Evolutionary conservation across 495 filamentous ascomycete genomes (phyloP).

Genomic region (Clavariopsis aquatica): DNA sequence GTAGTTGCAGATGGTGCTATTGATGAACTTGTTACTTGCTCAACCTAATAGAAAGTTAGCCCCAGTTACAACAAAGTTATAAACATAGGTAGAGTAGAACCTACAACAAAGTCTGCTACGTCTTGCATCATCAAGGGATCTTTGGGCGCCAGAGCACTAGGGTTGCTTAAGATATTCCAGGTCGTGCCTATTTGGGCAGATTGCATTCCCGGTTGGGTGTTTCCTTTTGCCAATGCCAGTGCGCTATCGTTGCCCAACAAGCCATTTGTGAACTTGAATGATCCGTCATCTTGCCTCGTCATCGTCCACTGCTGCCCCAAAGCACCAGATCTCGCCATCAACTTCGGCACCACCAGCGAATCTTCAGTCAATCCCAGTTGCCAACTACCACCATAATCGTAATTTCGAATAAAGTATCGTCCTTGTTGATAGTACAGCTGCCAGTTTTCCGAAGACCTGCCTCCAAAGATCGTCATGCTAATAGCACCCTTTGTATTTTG

Average conservation of each 20-base stretch:
- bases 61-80: too few relatives aligned
- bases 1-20: too few relatives aligned
- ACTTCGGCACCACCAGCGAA: background rate
- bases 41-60: too few relatives aligned
- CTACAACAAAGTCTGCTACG: conserved; percentile 1
- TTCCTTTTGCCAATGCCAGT: background rate
- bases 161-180: conserved; percentile 8
- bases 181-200: background rate
- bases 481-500: background rate
- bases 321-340: background rate
- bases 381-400: conserved; percentile 13
- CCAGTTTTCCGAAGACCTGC: conserved; percentile 17
- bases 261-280: conserved; percentile 19
- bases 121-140: background rate
- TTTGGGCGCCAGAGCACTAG: background rate
- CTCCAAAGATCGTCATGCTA: conserved; percentile 7
- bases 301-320: conserved; percentile 20
- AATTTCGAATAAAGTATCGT: conserved; percentile 22
- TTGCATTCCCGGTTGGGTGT: conserved; percentile 14
- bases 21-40: too few relatives aligned
- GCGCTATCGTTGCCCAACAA: conserved; percentile 6
- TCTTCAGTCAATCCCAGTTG: conserved; percentile 8
- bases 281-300: conserved; percentile 1
- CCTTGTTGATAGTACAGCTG: conserved; percentile 14
- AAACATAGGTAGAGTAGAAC: background rate